Evolutionary conservation across 495 filamentous ascomycete genomes (phyloP), one percentile per base, ranked within the genome.

Genomic region (Xylaria sp.): DNA sequence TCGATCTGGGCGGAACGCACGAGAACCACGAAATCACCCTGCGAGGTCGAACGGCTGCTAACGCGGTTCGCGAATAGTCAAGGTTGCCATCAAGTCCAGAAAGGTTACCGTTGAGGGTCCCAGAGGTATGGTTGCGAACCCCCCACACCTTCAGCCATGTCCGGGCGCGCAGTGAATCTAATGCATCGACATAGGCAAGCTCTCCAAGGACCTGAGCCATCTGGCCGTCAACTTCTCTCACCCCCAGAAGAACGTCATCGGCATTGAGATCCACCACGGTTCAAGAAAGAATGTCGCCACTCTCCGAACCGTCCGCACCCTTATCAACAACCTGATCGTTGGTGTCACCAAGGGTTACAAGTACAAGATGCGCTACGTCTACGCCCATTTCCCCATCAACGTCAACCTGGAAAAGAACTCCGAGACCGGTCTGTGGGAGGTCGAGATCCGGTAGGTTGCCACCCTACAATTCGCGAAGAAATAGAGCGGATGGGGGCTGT

Each of bases 341-440:
- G 96, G 96, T 84, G 96, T 99, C 72, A 99, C 97, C 80, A 95
- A 92, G 87, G 96, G 96, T 72, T 99, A 92, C 93, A 95, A 95
- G 88, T 99, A 99, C 92, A 99, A 98, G 92, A 98, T 99, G 96
- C 93, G 96, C 75, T 99, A 99, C 86, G 96, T 99, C 86, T 99
- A 99, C 84, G 96, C 96, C 78, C 96, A 99, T 90, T 99, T 99
- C 82, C 96, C 96, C 82, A 99, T 99, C 93, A 99, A 98, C 89
- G 96, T 99, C 83, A 98, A 98, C 88, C 85, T 99, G 75, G 94
- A 98, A 72, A 95, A 97, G 92, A 96, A 97, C 89, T 82, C 83
- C 76, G 95, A 98, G 87, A 96, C 93, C 74, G 95, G 92, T 67
- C 82, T 89, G 74, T 91, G 80, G 80, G 93, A 97, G 84, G 91